phyloP scores from a whole-genome alignment of 2,329 filamentous ascomycete genomes.

The Ceratocystis alfenasii region DNA sequence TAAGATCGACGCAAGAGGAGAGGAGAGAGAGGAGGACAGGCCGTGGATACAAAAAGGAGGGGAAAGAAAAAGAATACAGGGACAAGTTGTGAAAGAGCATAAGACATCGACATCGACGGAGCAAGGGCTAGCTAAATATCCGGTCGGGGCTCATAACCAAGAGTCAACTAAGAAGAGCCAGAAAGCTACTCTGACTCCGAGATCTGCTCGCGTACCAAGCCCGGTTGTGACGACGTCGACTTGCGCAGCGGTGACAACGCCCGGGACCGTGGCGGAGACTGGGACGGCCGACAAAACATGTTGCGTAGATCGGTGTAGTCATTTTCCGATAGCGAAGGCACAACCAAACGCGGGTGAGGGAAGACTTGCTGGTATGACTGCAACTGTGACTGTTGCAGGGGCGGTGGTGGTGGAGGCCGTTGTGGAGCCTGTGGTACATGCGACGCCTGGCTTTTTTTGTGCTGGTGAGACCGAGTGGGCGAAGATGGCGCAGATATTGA shows the following conservation, averaged over 20 bases:
- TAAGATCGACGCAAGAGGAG: no score
- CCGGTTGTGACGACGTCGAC: neutral
- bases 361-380: neutral
- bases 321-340: slow-evolving; percentile 20
- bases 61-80: no score
- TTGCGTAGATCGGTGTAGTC: slow-evolving; percentile 21
- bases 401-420: neutral
- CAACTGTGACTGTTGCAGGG: neutral
- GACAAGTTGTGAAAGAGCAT: no score
- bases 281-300: slow-evolving; percentile 19
- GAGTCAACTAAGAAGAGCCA: neutral
- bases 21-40: neutral
- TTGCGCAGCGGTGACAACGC: neutral
- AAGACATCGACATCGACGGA: no score
- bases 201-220: neutral
- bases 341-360: slow-evolving; percentile 5
- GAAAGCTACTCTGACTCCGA: slow-evolving; percentile 3
- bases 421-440: neutral
- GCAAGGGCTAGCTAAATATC: no score
- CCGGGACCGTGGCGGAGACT: slow-evolving; percentile 12
- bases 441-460: neutral
- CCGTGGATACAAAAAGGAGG: neutral
- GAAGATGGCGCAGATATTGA: slow-evolving; percentile 7
- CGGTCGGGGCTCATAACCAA: neutral
- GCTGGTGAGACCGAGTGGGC: neutral